Base-by-base conservation (phyloP, 257 asterid species). In the Voacanga thouarsii region DNA sequence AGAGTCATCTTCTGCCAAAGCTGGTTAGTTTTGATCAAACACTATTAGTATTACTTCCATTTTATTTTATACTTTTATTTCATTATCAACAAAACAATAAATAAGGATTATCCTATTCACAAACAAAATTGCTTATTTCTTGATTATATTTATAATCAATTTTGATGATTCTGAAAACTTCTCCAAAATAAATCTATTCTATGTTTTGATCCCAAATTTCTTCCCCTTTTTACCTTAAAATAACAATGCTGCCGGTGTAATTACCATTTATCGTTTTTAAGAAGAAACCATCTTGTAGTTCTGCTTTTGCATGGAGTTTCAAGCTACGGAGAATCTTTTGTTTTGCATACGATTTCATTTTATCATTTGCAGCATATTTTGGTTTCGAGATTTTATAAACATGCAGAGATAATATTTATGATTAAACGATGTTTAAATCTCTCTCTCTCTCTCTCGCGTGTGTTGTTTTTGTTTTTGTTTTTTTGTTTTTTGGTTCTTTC, bases 1-100 rank as follows among this genome's bases (percentile, higher is more conserved):
- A 57, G 95, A 92, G 33, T 79, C 92, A 11, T 86, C 92, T 33
- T 83, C 88, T 60, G 82, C 85, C 77, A 84, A 82, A 84, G 5
- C 85, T 60, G 97, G 97, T 93, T 45, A 72, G 82, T 82, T 24
- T 4, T 18, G 12, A 21, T 57, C 63, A 57, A 33, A 57, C 10
- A 57, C 64, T 12, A 6, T 2, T 39, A 33, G 4, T 9, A 1
- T 65, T 39, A 33, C 18, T 67, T 41, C 21, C 37, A 24, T 44
- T 6, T 30, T 30, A 28, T 51, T 5, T 49, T 49, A 0, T 71
- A 6, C 37, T 63, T 49, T 6, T 44, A 23, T 12, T n/a, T 21
- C n/a, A 2, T 44, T 69, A 21, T 30, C 39, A 23, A 11, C 28
- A 45, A 71, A n/a, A 3, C 14, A 50, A 72, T 53, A 10, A 19